phyloP scores from a whole-genome alignment of 2,329 filamentous ascomycete genomes.

The Calonectria multiphialidica region DNA sequence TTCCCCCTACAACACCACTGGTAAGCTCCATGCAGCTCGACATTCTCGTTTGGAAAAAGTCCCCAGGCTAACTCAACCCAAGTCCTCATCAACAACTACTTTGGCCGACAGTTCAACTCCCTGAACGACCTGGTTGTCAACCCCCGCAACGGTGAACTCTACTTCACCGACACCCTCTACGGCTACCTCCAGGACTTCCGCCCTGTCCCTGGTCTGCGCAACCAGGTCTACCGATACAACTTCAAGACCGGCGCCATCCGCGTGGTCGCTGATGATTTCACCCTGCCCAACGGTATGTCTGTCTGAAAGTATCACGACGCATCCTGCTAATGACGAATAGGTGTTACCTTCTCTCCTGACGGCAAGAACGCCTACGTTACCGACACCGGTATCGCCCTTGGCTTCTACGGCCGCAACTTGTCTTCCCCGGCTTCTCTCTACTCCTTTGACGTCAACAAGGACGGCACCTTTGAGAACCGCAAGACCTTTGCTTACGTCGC shows the following conservation, averaged over 20 bases:
- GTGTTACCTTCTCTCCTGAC: constrained; percentile 67
- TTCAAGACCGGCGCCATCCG: constrained; percentile 62
- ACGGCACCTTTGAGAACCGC: constrained; percentile 61
- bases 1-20: constrained; percentile 63
- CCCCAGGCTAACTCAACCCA: not conserved
- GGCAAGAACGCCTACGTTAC: constrained; percentile 66
- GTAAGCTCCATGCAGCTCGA: constrained; percentile 41
- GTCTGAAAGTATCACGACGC: rapidly evolving
- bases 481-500: constrained; percentile 69
- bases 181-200: constrained; percentile 71
- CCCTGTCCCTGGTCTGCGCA: constrained; percentile 62
- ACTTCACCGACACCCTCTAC: constrained; percentile 74
- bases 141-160: constrained; percentile 67
- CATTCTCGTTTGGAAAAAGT: not conserved
- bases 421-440: constrained; percentile 58
- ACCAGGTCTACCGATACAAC: constrained; percentile 71
- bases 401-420: constrained; percentile 55
- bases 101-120: constrained; percentile 70
- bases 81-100: constrained; percentile 70
- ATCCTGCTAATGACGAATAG: constrained; percentile 39
- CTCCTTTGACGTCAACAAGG: constrained; percentile 54
- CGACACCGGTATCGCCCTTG: constrained; percentile 63
- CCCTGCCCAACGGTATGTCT: constrained; percentile 61
- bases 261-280: constrained; percentile 69
- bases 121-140: constrained; percentile 69